These are phyloP conservation scores for Daldinia vernicosa DNA, from an alignment of 495 filamentous ascomycete species.

Conservation along the genomic window DNA sequence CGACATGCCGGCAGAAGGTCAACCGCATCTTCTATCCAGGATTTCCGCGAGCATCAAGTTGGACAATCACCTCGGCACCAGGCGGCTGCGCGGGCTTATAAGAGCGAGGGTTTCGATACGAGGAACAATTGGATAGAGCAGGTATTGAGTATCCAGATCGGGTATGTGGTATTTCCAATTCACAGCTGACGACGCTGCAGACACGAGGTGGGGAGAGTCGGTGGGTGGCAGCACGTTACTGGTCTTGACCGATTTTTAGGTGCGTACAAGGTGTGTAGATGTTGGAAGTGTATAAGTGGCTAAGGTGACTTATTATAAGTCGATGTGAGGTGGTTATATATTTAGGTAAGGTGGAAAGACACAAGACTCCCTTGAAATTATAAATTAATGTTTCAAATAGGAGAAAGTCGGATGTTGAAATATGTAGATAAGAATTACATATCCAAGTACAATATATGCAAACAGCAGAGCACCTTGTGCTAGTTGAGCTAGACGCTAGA, in stretches of 20 bases:
- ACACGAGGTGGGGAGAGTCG: conserved; percentile 39
- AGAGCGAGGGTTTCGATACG: conserved; percentile 1
- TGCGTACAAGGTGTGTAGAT: conserved; percentile 1
- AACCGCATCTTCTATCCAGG: conserved; percentile 34
- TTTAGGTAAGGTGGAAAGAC: neutral
- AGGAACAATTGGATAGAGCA: conserved; percentile 11
- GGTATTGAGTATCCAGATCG: conserved; percentile 17
- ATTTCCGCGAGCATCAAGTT: conserved; percentile 29
- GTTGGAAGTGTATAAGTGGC: neutral
- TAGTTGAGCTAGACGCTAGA: neutral
- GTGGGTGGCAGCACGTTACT: conserved; percentile 33
- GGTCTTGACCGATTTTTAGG: conserved; percentile 11
- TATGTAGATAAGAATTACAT: neutral
- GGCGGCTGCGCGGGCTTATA: conserved; percentile 16
- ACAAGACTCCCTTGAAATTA: neutral
- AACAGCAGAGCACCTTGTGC: conserved; percentile 24
- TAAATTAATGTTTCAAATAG: conserved; percentile 3
- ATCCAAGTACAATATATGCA: neutral
- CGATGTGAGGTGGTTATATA: neutral
- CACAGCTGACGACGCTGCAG: conserved; percentile 34
- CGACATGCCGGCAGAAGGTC: conserved; percentile 22
- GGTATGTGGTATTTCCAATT: conserved; percentile 31
- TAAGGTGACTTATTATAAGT: neutral
- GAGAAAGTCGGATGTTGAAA: neutral
- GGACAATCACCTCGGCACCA: conserved; percentile 28